Conservation (phyloP, 352 stramenopile species). For the Thraustochytrium striatum region DNA sequence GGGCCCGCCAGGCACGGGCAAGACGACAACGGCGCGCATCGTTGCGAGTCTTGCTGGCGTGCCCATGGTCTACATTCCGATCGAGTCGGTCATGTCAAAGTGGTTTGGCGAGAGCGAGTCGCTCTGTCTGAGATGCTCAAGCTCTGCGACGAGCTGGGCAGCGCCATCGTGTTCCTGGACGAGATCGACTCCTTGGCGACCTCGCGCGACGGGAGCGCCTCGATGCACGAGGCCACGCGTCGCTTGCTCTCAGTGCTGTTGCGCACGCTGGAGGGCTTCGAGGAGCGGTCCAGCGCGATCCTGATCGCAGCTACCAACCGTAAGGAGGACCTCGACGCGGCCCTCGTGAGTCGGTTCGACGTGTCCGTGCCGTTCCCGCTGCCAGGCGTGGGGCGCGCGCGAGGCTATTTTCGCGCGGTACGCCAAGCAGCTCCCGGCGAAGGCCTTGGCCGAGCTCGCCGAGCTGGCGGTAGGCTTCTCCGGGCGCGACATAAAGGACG, state of each 20-base stretch:
- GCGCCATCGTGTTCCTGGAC: slow-evolving; percentile 88
- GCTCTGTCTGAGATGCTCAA: slow-evolving; percentile 87
- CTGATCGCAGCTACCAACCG: slow-evolving; percentile 86
- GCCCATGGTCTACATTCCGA: slow-evolving; percentile 85
- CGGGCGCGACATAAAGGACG: slow-evolving; percentile 88
- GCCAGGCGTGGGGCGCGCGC: slow-evolving; percentile 71
- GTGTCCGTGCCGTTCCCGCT: slow-evolving; percentile 84
- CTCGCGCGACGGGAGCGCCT: slow-evolving; percentile 68
- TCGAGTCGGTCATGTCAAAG: slow-evolving; percentile 87
- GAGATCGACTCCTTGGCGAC: slow-evolving; percentile 85
- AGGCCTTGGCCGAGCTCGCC: slow-evolving; percentile 72
- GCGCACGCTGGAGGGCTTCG: slow-evolving; percentile 84
- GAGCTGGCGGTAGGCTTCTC: slow-evolving; percentile 73
- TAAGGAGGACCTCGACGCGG: slow-evolving; percentile 84
- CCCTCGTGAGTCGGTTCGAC: slow-evolving; percentile 85
- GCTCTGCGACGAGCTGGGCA: slow-evolving; percentile 78
- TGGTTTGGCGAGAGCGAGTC: slow-evolving; percentile 92
- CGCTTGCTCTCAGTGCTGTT: slow-evolving; percentile 82
- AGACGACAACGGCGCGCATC: slow-evolving; percentile 86
- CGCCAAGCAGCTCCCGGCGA: slow-evolving; percentile 74
- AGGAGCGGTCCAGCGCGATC: slow-evolving; percentile 82
- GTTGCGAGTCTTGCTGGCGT: slow-evolving; percentile 82
- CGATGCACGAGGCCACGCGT: slow-evolving; percentile 85
- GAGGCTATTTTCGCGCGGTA: slow-evolving; percentile 78
- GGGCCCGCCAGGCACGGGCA: slow-evolving; percentile 85